Evolutionary conservation across 345 rosid species (phyloP), one percentile per base, ranked within the genome.

Genomic region (Tarenaya hassleriana): DNA sequence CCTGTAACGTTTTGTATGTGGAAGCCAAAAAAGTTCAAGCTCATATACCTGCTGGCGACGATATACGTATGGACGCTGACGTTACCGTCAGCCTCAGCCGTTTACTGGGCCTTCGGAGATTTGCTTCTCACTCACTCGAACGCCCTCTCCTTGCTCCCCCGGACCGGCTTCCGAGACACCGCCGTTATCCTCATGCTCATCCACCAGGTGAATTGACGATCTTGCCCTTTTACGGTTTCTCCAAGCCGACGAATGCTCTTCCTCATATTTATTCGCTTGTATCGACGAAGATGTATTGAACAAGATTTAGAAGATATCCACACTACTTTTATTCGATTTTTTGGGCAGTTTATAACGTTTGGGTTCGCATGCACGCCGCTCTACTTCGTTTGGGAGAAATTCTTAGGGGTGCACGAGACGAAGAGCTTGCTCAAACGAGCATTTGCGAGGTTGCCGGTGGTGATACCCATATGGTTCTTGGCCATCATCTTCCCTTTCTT

Each of bases 1-100:
- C 95, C 87, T 71, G 82, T 91, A 16, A 91, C 87, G 98, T 96
- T 87, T 55, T 96, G 96, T 0, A 91, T 87, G 98, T 91, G 98
- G 98, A 91, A 87, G 72, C 98, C 98, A 1, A 96, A 87, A 69
- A 91, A 84, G 71, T 91, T 91, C 81, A 91, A 91, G 81, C 55
- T 76, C 18, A 84, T 91, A 46, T 91, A 91, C 72, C 63, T 91
- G 74, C 24, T 81, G 13, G 98, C 96, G 41, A 91, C 96, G 37
- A 60, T 91, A 11, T 91, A 84, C 41, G 98, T 91, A 40, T 61
- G 84, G 61, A 91, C 98, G 41, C 75, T 91, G 33, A 91, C 98
- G n/a, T 47, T 91, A 41, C 96, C 98, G 55, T 91, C 98, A 15
- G 98, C 96, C 24, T 84, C 92, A 34, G 96, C 98, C 48, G 92